Conservation (phyloP, 1,139 yeast genomes). For the Geotrichum aggregatum region DNA sequence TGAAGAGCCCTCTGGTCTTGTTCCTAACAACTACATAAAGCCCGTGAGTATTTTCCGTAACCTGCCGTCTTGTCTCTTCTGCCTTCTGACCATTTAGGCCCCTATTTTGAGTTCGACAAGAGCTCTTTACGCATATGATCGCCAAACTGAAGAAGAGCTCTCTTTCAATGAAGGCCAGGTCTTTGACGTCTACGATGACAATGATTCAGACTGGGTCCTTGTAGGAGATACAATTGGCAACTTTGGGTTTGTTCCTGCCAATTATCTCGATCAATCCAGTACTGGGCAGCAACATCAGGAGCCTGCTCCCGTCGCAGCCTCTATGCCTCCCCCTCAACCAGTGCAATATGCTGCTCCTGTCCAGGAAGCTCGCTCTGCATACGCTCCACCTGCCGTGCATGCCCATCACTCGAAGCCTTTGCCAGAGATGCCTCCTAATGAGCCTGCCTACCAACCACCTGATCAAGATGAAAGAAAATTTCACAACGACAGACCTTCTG, state of each 20-base stretch:
- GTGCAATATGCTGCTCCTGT: conserved; percentile 13
- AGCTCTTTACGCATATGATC: conserved; percentile 81
- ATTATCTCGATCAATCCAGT: conserved; percentile 58
- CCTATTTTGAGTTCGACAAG: conserved; percentile 50
- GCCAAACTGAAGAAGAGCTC: conserved; percentile 91
- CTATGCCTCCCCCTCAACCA: conserved; percentile 14
- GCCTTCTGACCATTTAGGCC: too few species aligned
- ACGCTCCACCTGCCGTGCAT: conserved; percentile 17
- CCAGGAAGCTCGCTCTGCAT: background rate
- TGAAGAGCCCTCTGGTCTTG: conserved; percentile 89
- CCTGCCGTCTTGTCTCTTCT: background rate
- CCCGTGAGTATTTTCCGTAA: conserved; percentile 36
- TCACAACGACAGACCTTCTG: conserved; percentile 6
- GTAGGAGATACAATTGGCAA: conserved; percentile 52
- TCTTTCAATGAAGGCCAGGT: conserved; percentile 68
- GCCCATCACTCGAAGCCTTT: conserved; percentile 24
- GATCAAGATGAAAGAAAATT: background rate
- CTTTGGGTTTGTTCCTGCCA: conserved; percentile 91
- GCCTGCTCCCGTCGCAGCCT: background rate
- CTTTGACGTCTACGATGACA: conserved; percentile 74
- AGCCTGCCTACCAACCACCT: background rate
- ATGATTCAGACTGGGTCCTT: conserved; percentile 90
- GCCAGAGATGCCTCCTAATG: conserved; percentile 24
- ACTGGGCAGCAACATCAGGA: conserved; percentile 21
- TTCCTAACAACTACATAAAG: conserved; percentile 86